phyloP scores from a whole-genome alignment of 345 rosid species.

The Garcia nutans region DNA sequence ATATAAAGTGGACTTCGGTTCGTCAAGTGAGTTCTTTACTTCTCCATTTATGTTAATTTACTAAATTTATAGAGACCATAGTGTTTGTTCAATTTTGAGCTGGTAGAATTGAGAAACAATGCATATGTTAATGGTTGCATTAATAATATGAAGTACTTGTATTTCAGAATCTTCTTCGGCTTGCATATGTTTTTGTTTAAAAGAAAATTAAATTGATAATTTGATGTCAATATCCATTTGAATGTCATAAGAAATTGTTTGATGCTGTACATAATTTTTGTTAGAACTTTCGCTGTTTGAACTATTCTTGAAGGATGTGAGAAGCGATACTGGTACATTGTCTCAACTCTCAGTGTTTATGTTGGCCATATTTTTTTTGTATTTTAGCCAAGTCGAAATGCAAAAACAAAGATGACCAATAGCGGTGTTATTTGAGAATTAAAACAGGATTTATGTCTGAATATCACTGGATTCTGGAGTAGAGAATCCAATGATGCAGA shows the following conservation, averaged over 20 bases:
- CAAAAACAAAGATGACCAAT: neutral
- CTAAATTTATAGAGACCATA: neutral
- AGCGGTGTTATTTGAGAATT: neutral
- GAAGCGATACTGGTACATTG: neutral
- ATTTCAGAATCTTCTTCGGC: neutral
- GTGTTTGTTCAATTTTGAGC: neutral
- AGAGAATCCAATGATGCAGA: neutral
- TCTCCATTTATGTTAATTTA: neutral
- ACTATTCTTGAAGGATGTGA: neutral
- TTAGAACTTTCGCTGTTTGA: neutral
- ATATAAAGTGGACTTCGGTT: constrained; percentile 85
- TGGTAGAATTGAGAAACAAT: neutral
- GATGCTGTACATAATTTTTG: neutral
- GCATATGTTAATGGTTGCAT: neutral
- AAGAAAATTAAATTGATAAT: neutral
- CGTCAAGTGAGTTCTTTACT: constrained; percentile 56
- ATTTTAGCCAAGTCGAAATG: neutral
- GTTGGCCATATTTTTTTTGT: neutral
- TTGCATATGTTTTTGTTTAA: neutral
- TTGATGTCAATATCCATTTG: neutral
- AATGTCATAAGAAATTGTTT: neutral
- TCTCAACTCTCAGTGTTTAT: neutral
- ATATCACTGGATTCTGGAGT: neutral
- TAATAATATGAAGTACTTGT: neutral
- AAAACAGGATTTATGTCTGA: neutral